Evolutionary conservation across 2,329 filamentous ascomycete genomes (phyloP).

Genomic region (Exophiala xenobiotica): DNA sequence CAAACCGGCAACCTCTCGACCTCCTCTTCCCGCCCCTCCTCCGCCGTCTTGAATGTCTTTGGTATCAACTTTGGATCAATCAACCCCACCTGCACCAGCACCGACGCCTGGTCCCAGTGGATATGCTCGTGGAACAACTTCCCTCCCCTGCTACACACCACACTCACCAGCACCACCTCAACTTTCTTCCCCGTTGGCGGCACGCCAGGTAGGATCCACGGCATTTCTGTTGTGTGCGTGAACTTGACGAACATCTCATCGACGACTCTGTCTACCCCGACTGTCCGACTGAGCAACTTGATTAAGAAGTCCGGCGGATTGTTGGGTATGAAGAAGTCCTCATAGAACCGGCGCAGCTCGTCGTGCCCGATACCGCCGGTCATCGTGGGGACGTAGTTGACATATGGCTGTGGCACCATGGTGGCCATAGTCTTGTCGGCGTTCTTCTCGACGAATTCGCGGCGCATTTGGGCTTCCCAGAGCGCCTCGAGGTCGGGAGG

Average conservation of each 20-base stretch:
- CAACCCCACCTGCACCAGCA: constrained; percentile 59
- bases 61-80: constrained; percentile 58
- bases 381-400: constrained; percentile 41
- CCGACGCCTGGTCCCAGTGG: constrained; percentile 64
- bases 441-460: constrained; percentile 34
- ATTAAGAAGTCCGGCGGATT: constrained; percentile 53
- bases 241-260: constrained; percentile 60
- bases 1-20: constrained; percentile 42
- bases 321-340: constrained; percentile 55
- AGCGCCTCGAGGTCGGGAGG: constrained; percentile 38
- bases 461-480: constrained; percentile 40
- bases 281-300: constrained; percentile 57
- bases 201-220: constrained; percentile 61
- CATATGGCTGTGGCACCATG: constrained; percentile 31
- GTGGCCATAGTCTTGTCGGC: constrained; percentile 37
- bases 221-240: constrained; percentile 56
- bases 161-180: constrained; percentile 57
- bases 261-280: constrained; percentile 59
- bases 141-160: constrained; percentile 55
- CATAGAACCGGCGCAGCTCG: constrained; percentile 53
- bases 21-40: constrained; percentile 31
- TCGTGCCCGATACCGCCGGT: constrained; percentile 44
- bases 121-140: constrained; percentile 58
- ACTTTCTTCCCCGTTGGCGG: constrained; percentile 57
- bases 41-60: constrained; percentile 41